Base-by-base conservation (phyloP, 306 rosid genomes). In the Vigna reflexopilosa region DNA sequence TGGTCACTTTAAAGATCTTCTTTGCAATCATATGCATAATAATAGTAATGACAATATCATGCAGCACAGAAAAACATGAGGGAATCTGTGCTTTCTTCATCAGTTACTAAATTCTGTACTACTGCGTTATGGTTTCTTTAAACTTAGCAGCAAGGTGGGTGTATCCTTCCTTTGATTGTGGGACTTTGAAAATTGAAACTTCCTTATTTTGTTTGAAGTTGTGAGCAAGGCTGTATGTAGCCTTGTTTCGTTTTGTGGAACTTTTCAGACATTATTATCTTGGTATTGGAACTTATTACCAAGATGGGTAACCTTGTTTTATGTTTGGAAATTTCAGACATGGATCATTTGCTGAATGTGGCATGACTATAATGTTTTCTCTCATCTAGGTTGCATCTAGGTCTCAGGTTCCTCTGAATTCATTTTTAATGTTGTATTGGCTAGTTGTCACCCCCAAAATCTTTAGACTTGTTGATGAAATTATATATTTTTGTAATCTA, bases 1-100 rank as follows among this genome's bases (percentile, higher is more conserved):
- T 92, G 98, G 97, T 89, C 97, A 14, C 97, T 92, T 52, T 94
- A 70, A 86, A 70, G 82, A 45, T 6, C 55, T 67, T 9, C 32
- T 34, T 56, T 72, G 67, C 5, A 38, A 5, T 81, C 80, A 38
- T 63, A 34, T 62, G 3, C 44, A 32, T 62, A 4, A 26, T 30
- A 34, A 34, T 34, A 0, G 38, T 34, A 34, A 34, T 34, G 15
- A 15, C 7, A 62, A 3, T 69, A 36, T 38, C 54, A 20, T 24
- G 54, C 6, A 1, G 63, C 76, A 34, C 50, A 16, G 28, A 28
- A 13, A 38, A 12, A 2, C 1, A 19, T 38, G 67, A 70, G 8
- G 24, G 5, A 19, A 36, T 8, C 4, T 75, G 9, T 17, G 24
- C 11, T 12, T n/a, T n/a, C 30, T 36, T 49, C 42, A 76, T 63